Evolutionary conservation across 192 early-diverging fungal species (phyloP).

Genomic region (Entrophospora sp.): DNA sequence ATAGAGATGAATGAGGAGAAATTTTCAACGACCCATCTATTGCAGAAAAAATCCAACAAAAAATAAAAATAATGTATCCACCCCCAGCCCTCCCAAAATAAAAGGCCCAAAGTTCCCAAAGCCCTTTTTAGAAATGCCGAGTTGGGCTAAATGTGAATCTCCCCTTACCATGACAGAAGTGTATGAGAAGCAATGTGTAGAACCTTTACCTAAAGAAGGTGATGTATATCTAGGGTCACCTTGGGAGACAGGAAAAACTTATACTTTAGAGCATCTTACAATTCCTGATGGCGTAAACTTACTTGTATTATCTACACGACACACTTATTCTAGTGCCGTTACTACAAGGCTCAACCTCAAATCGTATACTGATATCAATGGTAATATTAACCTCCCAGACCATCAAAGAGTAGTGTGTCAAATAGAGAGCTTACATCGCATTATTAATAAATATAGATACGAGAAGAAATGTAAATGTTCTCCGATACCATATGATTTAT

Average conservation of each 20-base stretch:
- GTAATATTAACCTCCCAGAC: conserved; percentile 10
- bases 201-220: too few species aligned
- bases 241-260: too few species aligned
- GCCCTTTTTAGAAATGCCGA: conserved; percentile 2
- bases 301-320: too few species aligned
- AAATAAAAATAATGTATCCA: conserved; percentile 1
- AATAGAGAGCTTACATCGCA: too few species aligned
- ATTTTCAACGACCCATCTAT: too few species aligned
- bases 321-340: neutral
- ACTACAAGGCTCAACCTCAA: conserved; percentile 13
- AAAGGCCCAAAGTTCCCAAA: neutral
- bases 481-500: neutral
- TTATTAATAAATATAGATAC: conserved; percentile 10
- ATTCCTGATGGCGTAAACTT: neutral
- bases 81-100: neutral
- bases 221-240: too few species aligned
- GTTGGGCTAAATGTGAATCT: too few species aligned
- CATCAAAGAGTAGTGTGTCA: conserved; percentile 10
- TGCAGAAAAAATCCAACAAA: conserved; percentile 16
- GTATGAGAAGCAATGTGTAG: too few species aligned
- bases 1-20: too few species aligned
- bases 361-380: conserved; percentile 14
- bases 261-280: too few species aligned
- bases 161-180: too few species aligned
- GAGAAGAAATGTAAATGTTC: conserved; percentile 12